Conservation (phyloP, 108 stramenopile species). For the Nannochloropsis oceanica region DNA sequence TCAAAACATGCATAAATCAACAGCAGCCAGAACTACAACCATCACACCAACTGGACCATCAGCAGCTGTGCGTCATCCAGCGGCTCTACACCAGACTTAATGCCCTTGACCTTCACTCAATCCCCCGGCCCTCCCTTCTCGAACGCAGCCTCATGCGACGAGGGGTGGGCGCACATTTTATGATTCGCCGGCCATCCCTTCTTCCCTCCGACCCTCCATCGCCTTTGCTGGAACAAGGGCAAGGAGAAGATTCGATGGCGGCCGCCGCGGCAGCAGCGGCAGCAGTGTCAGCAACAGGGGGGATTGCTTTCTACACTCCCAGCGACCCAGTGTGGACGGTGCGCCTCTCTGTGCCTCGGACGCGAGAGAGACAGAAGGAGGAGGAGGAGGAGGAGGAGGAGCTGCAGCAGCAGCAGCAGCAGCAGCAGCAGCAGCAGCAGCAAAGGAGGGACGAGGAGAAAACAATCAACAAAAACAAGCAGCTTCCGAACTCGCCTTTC, state of each 20-base stretch:
- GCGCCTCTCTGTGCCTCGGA: not conserved
- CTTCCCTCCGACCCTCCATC: no score
- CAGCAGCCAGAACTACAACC: no score
- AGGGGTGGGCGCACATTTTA: not conserved
- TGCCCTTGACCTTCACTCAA: slow-evolving; percentile 5
- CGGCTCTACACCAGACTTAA: slow-evolving; percentile 21
- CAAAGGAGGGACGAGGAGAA: not conserved
- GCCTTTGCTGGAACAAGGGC: no score
- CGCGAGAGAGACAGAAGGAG: not conserved
- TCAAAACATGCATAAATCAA: no score
- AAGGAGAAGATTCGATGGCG: no score
- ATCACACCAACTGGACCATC: not conserved
- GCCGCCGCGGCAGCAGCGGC: no score
- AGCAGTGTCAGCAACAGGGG: no score
- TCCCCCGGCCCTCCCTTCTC: slow-evolving; percentile 19
- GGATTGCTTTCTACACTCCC: not conserved
- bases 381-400: no score
- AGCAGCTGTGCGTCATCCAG: slow-evolving; percentile 3
- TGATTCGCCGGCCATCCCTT: not conserved
- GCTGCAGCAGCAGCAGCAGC: no score
- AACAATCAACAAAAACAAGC: no score
- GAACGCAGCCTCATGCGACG: slow-evolving; percentile 33
- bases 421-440: not conserved
- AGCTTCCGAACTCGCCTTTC: not conserved
- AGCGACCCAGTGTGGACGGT: not conserved